Evolutionary conservation across 2,329 filamentous ascomycete species (phyloP), one percentile per base, ranked within the genome.

Genomic region (Sclerotinia glacialis): DNA sequence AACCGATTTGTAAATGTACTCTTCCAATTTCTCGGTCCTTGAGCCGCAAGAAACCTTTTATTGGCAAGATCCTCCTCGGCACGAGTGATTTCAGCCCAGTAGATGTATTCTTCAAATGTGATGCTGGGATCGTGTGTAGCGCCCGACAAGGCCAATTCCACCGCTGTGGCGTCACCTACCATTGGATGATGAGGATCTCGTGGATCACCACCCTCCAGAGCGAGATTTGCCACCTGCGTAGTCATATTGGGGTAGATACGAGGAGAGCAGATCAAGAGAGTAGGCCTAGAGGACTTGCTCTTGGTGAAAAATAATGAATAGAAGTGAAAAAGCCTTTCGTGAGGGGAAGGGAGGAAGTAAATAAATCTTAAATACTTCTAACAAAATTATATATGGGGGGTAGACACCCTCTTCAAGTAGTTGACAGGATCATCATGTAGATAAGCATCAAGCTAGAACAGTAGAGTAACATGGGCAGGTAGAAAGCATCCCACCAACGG

Each of bases 61-160:
- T 67, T 66, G 16, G 60, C 34, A 44, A 44, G 40, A 8, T 71
- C 68, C 67, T 78, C 76, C 47, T 76, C 75, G 31, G 69, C 69
- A 26, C 77, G 72, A 8, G 76, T 77, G 50, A 71, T 71, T 37
- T 73, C 59, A 2, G 76, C 77, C 65, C 75, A 77, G 67, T 77
- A 76, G 60, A 74, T 49, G 65, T 78, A 78, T 67, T 78, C 76
- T 63, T 78, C 77, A 54, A 78, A 78, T 3, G 69, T 67, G 47
- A 78, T 67, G 61, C 46, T 70, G 11, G 72, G 64, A 61, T 78
- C 76, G 72, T 70, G 74, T 1, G 74, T 70, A 40, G 28, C 8
- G n/a, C 23, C 11, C 23, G 52, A 14, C 47, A 64, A 46, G 12
- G 59, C 40, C 26, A 62, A 67, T 52, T 74, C 72, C 3, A 71